These are phyloP conservation scores for Exserohilum rostratum DNA, from an alignment of 2,329 filamentous ascomycete genomes.

Conservation along the genomic window DNA sequence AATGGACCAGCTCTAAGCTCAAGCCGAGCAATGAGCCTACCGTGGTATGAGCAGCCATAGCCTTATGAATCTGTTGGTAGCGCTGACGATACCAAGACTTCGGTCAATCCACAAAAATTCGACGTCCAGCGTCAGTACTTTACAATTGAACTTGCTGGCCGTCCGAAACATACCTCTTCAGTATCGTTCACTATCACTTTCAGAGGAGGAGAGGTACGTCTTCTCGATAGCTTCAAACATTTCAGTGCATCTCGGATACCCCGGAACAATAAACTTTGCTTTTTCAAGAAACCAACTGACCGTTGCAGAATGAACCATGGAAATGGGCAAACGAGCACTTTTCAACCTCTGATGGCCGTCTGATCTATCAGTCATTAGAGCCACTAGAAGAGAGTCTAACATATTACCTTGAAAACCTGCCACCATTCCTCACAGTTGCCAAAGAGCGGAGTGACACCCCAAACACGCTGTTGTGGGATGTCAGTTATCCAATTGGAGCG, in stretches of 20 bases:
- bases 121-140: conserved; percentile 59
- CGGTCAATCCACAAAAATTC: conserved; percentile 19
- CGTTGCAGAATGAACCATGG: conserved; percentile 60
- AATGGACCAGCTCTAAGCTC: conserved; percentile 65
- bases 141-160: conserved; percentile 54
- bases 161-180: conserved; percentile 53
- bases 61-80: background rate
- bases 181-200: conserved; percentile 76
- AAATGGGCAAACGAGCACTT: conserved; percentile 72
- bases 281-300: background rate
- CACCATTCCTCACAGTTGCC: conserved; percentile 60
- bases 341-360: conserved; percentile 66
- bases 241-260: background rate
- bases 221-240: background rate
- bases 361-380: conserved; percentile 58
- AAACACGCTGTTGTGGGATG: conserved; percentile 72
- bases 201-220: conserved; percentile 51
- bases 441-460: conserved; percentile 69
- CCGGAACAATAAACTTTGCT: background rate
- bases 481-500: conserved; percentile 62
- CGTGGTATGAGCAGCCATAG: conserved; percentile 24
- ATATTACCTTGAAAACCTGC: conserved; percentile 64
- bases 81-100: conserved; percentile 29
- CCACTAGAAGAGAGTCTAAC: conserved; percentile 52
- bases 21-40: conserved; percentile 46